These are phyloP conservation scores for Kwoniella sp. DNA, from an alignment of 768 basidiomycete genomes.

Conservation along the genomic window DNA sequence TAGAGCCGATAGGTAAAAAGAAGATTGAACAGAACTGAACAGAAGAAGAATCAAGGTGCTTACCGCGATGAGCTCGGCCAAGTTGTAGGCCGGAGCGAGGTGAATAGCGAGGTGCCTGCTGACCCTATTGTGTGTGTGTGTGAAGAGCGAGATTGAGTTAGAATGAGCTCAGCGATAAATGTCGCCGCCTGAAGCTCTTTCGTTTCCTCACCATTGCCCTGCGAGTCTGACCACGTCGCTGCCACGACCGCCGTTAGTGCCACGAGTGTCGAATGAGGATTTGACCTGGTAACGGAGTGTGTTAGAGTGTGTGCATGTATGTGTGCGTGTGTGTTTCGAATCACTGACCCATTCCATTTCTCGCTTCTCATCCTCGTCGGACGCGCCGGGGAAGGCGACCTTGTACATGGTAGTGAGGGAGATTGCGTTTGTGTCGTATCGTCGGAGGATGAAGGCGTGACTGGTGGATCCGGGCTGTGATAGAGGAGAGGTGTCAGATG, in stretches of 20 bases:
- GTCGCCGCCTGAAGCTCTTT: no score
- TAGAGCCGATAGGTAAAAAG: no score
- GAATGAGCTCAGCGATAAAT: no score
- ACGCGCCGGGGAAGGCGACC: constrained; percentile 83
- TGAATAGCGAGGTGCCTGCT: constrained; percentile 63
- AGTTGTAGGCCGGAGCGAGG: constrained; percentile 69
- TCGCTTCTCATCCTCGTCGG: constrained; percentile 72
- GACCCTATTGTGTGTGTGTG: constrained; percentile 44
- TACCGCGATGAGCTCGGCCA: constrained; percentile 59
- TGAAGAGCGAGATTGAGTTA: no score
- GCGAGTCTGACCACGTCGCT: constrained; percentile 76
- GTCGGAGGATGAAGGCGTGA: constrained; percentile 91
- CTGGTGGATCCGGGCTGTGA: constrained; percentile 58
- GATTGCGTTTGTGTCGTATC: constrained; percentile 90
- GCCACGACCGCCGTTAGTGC: constrained; percentile 71
- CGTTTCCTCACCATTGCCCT: constrained; percentile 68
- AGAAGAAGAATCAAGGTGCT: constrained; percentile 12
- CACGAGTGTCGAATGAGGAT: constrained; percentile 71
- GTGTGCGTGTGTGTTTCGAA: background rate
- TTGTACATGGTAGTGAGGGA: constrained; percentile 95
- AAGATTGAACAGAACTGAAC: background rate
- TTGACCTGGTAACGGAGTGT: constrained; percentile 64
- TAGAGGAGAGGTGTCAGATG: background rate
- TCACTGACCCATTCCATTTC: constrained; percentile 71
- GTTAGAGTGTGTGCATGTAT: constrained; percentile 2